Evolutionary conservation across 345 rosid genomes (phyloP).

Genomic region (Lenwebbia sp.): DNA sequence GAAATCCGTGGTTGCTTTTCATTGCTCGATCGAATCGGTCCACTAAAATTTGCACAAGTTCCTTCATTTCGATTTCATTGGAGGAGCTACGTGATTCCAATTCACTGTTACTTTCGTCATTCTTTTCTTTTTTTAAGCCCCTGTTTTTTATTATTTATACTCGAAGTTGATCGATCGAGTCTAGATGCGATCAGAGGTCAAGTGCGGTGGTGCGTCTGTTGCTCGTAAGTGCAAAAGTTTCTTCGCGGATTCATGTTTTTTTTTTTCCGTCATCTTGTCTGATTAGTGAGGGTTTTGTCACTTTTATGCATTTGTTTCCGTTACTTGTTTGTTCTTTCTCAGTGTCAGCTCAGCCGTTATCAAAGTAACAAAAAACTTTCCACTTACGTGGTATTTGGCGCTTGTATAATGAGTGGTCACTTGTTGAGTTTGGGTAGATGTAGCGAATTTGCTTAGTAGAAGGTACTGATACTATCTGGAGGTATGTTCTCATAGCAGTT

Average conservation of each 20-base stretch:
- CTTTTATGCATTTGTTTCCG: background rate
- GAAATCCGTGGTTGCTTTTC: background rate
- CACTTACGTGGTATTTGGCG: background rate
- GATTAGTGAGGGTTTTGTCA: background rate
- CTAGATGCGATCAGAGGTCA: background rate
- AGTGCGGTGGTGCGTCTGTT: background rate
- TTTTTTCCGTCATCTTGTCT: background rate
- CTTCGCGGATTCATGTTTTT: background rate
- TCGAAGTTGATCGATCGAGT: background rate
- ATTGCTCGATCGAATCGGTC: background rate
- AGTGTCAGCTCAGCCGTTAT: background rate
- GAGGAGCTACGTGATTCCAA: background rate
- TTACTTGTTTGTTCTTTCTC: background rate
- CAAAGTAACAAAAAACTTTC: fast-evolving
- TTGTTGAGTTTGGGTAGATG: background rate
- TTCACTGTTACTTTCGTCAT: background rate
- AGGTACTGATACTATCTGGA: background rate
- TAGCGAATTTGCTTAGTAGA: background rate
- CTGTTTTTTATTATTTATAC: background rate
- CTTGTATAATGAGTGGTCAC: background rate
- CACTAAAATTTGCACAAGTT: background rate
- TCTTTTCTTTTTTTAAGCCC: background rate
- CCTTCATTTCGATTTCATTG: background rate
- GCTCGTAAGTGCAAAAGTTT: background rate
- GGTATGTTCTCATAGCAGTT: background rate